Percentiles rank a stretch among this genome's conserved stretches.
phyloP scores from a whole-genome alignment of 768 basidiomycete genomes.

The Amanita exitialis region DNA sequence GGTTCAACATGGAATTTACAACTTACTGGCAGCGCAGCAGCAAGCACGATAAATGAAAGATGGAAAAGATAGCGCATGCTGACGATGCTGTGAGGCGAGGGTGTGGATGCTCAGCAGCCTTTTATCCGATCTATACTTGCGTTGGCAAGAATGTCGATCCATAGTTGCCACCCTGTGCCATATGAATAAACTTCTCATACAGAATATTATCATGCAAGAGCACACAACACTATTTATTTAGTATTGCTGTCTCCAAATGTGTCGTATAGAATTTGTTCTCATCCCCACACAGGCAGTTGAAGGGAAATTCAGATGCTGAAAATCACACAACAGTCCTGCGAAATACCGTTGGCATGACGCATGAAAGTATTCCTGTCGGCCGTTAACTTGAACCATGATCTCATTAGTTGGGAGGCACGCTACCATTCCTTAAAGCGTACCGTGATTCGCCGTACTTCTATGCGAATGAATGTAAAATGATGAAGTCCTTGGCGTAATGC shows the following conservation, averaged over 20 bases:
- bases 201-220: conserved; percentile 12
- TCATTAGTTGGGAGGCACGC: neutral
- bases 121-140: conserved; percentile 27
- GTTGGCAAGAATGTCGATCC: conserved; percentile 23
- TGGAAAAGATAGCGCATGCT: conserved; percentile 24
- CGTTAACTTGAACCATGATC: neutral
- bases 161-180: too few species aligned
- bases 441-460: neutral
- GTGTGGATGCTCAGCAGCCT: conserved; percentile 14
- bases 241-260: neutral
- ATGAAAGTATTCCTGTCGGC: neutral
- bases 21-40: conserved; percentile 29
- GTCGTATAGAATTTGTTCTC: neutral
- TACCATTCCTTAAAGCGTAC: neutral
- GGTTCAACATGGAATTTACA: neutral
- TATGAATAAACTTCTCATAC: conserved; percentile 21
- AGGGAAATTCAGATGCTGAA: neutral
- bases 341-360: neutral
- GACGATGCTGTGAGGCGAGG: conserved; percentile 15
- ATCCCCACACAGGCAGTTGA: neutral
- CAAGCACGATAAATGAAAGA: conserved; percentile 22
- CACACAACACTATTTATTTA: neutral
- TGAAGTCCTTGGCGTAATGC: neutral
- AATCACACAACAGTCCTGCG: too few species aligned
- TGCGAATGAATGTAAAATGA: neutral